Evolutionary conservation across 768 basidiomycete genomes (phyloP).

Genomic region (Kwoniella dendrophila): DNA sequence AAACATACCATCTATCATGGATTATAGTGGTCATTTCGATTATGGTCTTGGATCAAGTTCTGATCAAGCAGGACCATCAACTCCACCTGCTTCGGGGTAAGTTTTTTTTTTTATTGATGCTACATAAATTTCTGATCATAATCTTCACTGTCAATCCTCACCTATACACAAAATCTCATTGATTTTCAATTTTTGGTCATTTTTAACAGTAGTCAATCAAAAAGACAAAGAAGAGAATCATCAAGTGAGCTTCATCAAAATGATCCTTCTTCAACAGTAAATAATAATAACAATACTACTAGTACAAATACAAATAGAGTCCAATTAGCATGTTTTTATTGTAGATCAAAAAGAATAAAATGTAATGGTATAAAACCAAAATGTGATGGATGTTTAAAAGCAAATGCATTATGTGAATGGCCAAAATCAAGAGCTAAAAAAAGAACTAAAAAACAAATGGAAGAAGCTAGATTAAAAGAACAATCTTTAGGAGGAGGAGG

Average conservation of each 20-base stretch:
- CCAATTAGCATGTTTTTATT: conserved; percentile 44
- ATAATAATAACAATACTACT: too few relatives aligned
- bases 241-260: too few relatives aligned
- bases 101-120: background rate
- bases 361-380: conserved; percentile 40
- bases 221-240: conserved; percentile 4
- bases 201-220: conserved; percentile 1
- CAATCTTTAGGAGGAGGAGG: background rate
- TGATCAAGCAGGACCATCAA: conserved; percentile 10
- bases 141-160: too few relatives aligned
- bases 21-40: background rate
- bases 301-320: too few relatives aligned
- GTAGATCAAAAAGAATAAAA: conserved; percentile 41
- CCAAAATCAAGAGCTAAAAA: conserved; percentile 48
- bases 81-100: background rate
- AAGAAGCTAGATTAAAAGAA: conserved; percentile 41
- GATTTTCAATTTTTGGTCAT: too few relatives aligned
- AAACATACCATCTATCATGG: too few relatives aligned
- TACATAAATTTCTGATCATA: too few relatives aligned
- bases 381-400: conserved; percentile 41
- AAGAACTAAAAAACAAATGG: conserved; percentile 53
- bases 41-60: background rate
- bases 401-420: conserved; percentile 47
- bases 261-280: too few relatives aligned
- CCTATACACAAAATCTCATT: too few relatives aligned